phyloP scores from a whole-genome alignment of 768 basidiomycete species.

The Tulasnella sp. region DNA sequence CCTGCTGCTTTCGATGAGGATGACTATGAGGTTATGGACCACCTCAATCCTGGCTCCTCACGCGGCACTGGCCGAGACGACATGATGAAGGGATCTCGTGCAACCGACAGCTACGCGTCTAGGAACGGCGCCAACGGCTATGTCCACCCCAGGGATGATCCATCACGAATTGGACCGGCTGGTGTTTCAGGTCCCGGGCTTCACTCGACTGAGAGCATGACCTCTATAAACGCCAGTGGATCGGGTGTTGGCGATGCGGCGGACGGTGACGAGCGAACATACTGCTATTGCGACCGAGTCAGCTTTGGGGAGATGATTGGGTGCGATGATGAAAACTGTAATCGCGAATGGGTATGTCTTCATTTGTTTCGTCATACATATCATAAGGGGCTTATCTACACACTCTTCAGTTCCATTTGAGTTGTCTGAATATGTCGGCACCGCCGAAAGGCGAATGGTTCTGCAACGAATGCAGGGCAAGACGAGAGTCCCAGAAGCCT shows the following conservation, averaged over 20 bases:
- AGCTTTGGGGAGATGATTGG: constrained; percentile 31
- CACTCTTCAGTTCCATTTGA: constrained; percentile 16
- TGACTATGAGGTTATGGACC: constrained; percentile 14
- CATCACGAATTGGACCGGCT: no score
- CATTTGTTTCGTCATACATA: background rate
- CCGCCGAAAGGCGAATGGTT: constrained; percentile 18
- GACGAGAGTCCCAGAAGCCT: background rate
- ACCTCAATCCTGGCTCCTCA: background rate
- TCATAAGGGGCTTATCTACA: background rate
- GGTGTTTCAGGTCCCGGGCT: background rate
- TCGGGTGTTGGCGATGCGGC: constrained; percentile 17
- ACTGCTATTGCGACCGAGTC: constrained; percentile 26
- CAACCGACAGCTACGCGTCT: constrained; percentile 2
- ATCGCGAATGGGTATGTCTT: constrained; percentile 30
- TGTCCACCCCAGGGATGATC: no score
- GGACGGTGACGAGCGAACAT: constrained; percentile 19
- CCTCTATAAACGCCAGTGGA: background rate
- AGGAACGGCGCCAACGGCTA: no score
- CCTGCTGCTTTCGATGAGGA: constrained; percentile 16
- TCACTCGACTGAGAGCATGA: background rate
- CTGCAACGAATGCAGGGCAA: constrained; percentile 15
- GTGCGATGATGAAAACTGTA: constrained; percentile 28
- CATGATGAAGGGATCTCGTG: background rate
- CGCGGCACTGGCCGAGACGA: background rate
- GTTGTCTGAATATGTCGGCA: constrained; percentile 9